These are phyloP conservation scores for Beta lomatogona DNA, from an alignment of 179 eudicot species.

Conservation along the genomic window DNA sequence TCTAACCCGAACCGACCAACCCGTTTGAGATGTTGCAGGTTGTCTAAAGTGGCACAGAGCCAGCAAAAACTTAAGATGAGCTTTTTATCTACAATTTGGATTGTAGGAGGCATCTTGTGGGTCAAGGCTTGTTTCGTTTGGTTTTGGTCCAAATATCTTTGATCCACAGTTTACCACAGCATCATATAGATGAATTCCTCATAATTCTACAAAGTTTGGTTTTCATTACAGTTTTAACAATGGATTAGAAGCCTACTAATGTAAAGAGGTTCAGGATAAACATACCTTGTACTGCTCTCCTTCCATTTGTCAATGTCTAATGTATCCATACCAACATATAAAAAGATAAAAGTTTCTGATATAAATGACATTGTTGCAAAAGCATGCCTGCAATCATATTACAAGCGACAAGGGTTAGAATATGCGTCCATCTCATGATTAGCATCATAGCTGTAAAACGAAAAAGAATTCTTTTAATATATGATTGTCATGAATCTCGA, in stretches of 20 bases:
- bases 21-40: not conserved
- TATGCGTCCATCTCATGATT: not conserved
- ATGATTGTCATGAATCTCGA: not conserved
- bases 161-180: not conserved
- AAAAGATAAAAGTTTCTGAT: slow-evolving; percentile 74
- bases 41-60: not conserved
- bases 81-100: not conserved
- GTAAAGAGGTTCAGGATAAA: not conserved
- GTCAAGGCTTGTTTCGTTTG: not conserved
- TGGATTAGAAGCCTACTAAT: not conserved
- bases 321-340: slow-evolving; percentile 87
- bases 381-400: slow-evolving; percentile 61
- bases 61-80: slow-evolving; percentile 5
- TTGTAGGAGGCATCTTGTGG: not conserved
- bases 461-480: not conserved
- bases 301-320: slow-evolving; percentile 78
- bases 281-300: slow-evolving; percentile 54
- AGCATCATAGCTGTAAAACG: not conserved
- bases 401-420: slow-evolving; percentile 11
- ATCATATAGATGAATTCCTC: not conserved
- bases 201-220: not conserved
- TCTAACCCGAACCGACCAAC: too few species aligned
- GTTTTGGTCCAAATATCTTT: not conserved
- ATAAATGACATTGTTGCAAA: slow-evolving; percentile 82
- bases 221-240: not conserved